Evolutionary conservation across 2,329 filamentous ascomycete genomes (phyloP).

Genomic region (Graphilbum fragrans): DNA sequence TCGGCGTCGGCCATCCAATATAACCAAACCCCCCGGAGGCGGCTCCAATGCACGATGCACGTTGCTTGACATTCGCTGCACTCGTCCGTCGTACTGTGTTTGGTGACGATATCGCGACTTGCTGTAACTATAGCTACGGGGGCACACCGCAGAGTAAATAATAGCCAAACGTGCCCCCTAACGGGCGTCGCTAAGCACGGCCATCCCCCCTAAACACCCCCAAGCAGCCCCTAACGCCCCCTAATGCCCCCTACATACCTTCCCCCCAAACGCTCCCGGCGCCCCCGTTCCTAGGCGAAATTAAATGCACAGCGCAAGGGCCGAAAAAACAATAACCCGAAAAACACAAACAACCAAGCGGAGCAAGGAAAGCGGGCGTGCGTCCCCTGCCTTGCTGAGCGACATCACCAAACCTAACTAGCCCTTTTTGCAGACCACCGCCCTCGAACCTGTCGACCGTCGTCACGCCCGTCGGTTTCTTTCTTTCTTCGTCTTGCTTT

Average conservation of each 20-base stretch:
- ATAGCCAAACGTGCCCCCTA: no score
- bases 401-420: neutral
- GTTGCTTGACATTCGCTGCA: no score
- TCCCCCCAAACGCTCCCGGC: neutral
- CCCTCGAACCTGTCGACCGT: no score
- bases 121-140: no score
- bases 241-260: neutral
- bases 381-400: neutral
- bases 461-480: neutral
- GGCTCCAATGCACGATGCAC: no score
- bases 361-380: neutral
- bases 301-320: conserved; percentile 5
- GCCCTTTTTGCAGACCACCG: neutral
- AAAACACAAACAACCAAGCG: conserved; percentile 6
- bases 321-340: conserved; percentile 13
- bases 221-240: neutral
- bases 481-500: neutral
- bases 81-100: no score
- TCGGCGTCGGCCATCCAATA: no score
- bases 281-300: neutral
- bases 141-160: no score
- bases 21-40: no score
- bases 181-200: no score
- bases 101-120: no score
- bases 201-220: neutral